Conservation (phyloP, 2,329 filamentous ascomycete genomes). For the Drechslerella coelobrocha region DNA sequence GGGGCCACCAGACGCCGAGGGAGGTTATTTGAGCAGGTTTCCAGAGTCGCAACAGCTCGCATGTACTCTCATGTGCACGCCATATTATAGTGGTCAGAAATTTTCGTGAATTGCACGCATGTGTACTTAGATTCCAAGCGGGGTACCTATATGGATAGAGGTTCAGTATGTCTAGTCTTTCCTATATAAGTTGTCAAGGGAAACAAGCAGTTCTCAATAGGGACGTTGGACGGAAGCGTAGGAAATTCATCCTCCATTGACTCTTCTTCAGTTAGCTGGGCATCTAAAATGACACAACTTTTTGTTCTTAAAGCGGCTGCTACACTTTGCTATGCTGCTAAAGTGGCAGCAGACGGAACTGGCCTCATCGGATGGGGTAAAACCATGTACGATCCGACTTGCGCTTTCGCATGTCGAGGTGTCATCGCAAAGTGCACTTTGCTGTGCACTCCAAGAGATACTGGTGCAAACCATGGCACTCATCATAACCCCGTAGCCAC, state of each 20-base stretch:
- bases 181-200: no score
- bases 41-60: no score
- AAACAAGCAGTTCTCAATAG: no score
- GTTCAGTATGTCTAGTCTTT: constrained; percentile 2
- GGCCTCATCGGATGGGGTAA: constrained; percentile 58
- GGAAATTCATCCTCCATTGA: no score
- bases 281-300: no score
- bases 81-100: no score
- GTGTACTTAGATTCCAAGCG: no score
- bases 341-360: constrained; percentile 26
- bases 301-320: constrained; percentile 3
- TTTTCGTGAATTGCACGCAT: no score
- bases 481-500: constrained; percentile 53
- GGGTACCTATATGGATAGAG: no score
- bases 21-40: constrained; percentile 41
- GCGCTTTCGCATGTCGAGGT: constrained; percentile 56
- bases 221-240: no score
- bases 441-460: constrained; percentile 55
- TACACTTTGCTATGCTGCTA: background rate
- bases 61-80: no score
- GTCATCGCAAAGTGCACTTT: constrained; percentile 55
- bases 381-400: constrained; percentile 57
- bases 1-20: constrained; percentile 15
- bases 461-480: constrained; percentile 53
- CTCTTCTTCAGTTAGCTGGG: no score